Percentiles rank a stretch among this genome's conserved stretches.
Conservation (phyloP, 257 asterid genomes). For the Echium plantagineum region DNA sequence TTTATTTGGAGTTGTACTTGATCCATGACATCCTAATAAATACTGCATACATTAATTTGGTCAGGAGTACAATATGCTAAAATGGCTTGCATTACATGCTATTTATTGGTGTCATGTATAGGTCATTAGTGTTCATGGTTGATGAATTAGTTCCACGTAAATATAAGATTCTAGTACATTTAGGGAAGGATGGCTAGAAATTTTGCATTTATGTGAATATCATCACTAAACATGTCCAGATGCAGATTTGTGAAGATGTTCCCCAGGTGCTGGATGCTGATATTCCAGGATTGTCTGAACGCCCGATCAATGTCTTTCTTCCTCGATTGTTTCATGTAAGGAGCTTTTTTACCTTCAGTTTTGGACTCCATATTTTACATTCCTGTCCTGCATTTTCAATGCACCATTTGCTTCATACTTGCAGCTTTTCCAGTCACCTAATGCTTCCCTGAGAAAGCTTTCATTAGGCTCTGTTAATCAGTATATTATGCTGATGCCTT, state of each 20-base stretch:
- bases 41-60: background rate
- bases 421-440: slow-evolving; percentile 92
- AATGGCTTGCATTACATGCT: too few species aligned
- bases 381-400: slow-evolving; percentile 1
- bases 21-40: background rate
- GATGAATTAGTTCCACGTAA: background rate
- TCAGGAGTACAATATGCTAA: background rate
- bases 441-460: slow-evolving; percentile 63
- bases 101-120: too few species aligned
- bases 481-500: slow-evolving; percentile 91
- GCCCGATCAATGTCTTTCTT: slow-evolving; percentile 73
- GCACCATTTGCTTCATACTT: slow-evolving; percentile 5
- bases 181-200: background rate
- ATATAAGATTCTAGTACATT: background rate
- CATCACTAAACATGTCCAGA: background rate
- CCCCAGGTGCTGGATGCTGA: slow-evolving; percentile 83
- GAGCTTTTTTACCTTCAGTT: background rate
- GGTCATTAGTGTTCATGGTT: background rate
- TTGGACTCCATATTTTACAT: too few species aligned
- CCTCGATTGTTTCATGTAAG: slow-evolving; percentile 82
- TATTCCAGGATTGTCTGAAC: slow-evolving; percentile 67
- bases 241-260: slow-evolving; percentile 71
- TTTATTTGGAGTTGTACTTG: too few species aligned
- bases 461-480: slow-evolving; percentile 88
- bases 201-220: background rate